Conservation (phyloP, 106 monocot species). For the Dendrobium nobile region DNA sequence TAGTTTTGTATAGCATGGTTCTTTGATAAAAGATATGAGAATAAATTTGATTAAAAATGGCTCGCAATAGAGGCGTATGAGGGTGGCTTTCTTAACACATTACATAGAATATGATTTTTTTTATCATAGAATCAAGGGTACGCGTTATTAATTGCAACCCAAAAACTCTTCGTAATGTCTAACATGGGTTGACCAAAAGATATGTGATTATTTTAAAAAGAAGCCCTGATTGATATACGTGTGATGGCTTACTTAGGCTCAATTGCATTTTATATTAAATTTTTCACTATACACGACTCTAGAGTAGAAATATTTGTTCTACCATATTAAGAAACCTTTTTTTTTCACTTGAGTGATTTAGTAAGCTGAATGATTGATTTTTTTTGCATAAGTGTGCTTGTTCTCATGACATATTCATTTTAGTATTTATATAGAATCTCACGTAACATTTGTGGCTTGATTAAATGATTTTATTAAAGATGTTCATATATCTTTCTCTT, state of each 20-base stretch:
- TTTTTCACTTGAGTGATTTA: neutral
- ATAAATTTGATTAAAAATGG: too few species aligned
- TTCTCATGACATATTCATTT: neutral
- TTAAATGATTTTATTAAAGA: neutral
- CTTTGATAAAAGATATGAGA: neutral
- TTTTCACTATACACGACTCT: neutral
- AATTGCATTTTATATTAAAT: neutral
- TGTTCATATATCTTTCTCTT: neutral
- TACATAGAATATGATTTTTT: neutral
- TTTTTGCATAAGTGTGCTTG: neutral
- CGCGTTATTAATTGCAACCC: neutral
- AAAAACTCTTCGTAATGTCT: neutral
- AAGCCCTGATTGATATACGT: too few species aligned
- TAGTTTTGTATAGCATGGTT: too few species aligned
- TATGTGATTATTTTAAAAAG: neutral
- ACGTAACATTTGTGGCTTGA: neutral
- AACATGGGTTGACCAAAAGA: neutral
- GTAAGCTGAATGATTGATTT: neutral
- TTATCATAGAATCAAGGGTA: neutral
- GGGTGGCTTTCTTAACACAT: neutral
- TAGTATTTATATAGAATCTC: neutral
- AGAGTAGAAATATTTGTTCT: neutral
- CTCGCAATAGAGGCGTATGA: neutral
- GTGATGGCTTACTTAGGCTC: neutral
- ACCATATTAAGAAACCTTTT: neutral